phyloP scores from a whole-genome alignment of 495 filamentous ascomycete genomes.

The Lasiosphaeria miniovina region DNA sequence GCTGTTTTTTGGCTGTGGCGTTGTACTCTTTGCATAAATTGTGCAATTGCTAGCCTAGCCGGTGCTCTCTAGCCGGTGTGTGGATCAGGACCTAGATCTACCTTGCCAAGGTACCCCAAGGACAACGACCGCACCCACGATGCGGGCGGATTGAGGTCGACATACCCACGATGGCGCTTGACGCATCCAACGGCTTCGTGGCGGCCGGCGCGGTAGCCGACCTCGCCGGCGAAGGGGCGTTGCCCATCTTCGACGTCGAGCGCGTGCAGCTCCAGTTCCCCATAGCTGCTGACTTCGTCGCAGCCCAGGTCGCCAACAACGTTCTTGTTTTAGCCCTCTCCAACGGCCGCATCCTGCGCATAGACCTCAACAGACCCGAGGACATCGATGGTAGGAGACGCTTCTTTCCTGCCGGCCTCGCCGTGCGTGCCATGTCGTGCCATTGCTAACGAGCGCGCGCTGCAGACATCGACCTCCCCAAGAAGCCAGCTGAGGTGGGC shows the following conservation, averaged over 20 bases:
- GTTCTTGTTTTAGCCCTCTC: constrained; percentile 87
- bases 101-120: no score
- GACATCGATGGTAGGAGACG: constrained; percentile 79
- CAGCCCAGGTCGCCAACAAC: constrained; percentile 96
- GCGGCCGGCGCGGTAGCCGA: constrained; percentile 51
- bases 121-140: not conserved
- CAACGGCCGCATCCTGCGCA: constrained; percentile 83
- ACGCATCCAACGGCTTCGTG: constrained; percentile 50
- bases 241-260: constrained; percentile 91
- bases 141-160: constrained; percentile 9
- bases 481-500: constrained; percentile 84
- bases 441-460: constrained; percentile 5
- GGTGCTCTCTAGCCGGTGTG: no score
- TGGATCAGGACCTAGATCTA: no score
- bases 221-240: constrained; percentile 52
- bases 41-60: no score
- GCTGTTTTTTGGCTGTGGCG: no score
- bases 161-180: constrained; percentile 39
- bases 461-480: constrained; percentile 95
- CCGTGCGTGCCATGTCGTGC: not conserved
- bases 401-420: constrained; percentile 12
- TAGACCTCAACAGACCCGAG: constrained; percentile 87
- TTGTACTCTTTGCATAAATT: no score
- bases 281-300: constrained; percentile 89
- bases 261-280: constrained; percentile 87